Conservation (phyloP, 768 basidiomycete species). For the Strobilomyces echinocephalus region DNA sequence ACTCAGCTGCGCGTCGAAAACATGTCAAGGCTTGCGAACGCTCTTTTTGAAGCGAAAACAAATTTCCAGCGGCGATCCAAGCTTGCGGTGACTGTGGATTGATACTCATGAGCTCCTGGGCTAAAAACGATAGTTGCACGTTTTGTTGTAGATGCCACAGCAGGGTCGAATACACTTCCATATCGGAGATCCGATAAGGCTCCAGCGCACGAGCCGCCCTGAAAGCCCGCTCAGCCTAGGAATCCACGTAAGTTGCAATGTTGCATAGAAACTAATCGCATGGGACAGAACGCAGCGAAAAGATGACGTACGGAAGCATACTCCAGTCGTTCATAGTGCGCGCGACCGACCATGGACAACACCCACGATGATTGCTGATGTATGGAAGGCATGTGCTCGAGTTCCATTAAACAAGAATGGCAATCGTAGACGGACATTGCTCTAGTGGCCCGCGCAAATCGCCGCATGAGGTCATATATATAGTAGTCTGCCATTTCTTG, state of each 20-base stretch:
- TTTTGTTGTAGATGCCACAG: slow-evolving; percentile 90
- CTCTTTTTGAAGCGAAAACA: slow-evolving; percentile 94
- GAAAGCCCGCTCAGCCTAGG: slow-evolving; percentile 87
- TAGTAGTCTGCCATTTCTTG: slow-evolving; percentile 75
- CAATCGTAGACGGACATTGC: slow-evolving; percentile 75
- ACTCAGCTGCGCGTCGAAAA: slow-evolving; percentile 85
- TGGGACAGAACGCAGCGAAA: slow-evolving; percentile 4
- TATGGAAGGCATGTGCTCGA: slow-evolving; percentile 68
- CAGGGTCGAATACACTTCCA: slow-evolving; percentile 95
- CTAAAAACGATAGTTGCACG: slow-evolving; percentile 83
- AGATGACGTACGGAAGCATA: slow-evolving; percentile 72
- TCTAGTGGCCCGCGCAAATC: slow-evolving; percentile 76
- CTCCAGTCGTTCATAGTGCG: slow-evolving; percentile 85
- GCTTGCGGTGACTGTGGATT: slow-evolving; percentile 78
- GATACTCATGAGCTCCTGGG: slow-evolving; percentile 86
- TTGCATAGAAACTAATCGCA: slow-evolving; percentile 15
- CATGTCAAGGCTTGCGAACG: slow-evolving; percentile 89
- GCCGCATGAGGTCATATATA: slow-evolving; percentile 74
- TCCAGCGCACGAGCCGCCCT: slow-evolving; percentile 73
- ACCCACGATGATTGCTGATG: slow-evolving; percentile 77
- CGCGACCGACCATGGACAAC: slow-evolving; percentile 77
- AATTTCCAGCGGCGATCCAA: slow-evolving; percentile 96
- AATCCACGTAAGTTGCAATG: slow-evolving; percentile 17
- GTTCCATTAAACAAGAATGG: slow-evolving; percentile 63
- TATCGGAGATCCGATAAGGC: slow-evolving; percentile 86